Evolutionary conservation across 1,284 basidiomycete genomes (phyloP).

Genomic region (Veloboletus limbatus): DNA sequence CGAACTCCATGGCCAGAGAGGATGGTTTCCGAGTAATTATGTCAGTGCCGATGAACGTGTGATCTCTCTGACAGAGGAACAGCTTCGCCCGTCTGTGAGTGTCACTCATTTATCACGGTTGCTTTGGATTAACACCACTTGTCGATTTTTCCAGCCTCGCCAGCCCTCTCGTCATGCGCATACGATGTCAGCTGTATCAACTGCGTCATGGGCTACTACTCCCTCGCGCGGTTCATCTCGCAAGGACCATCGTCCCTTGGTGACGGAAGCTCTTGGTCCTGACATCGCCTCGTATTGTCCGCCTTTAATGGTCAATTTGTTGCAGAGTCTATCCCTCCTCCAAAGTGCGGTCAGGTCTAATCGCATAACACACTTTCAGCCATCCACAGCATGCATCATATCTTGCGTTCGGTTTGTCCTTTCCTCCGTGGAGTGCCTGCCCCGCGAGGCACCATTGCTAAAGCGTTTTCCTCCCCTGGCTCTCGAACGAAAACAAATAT

Average conservation of each 20-base stretch:
- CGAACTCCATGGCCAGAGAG: conserved; percentile 79
- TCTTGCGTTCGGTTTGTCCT: conserved; percentile 92
- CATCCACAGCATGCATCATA: conserved; percentile 86
- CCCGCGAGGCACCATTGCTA: conserved; percentile 77
- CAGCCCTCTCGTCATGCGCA: conserved; percentile 42
- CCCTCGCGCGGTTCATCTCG: conserved; percentile 36
- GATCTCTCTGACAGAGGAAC: conserved; percentile 52
- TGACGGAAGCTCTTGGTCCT: conserved; percentile 42
- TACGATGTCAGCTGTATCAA: conserved; percentile 48
- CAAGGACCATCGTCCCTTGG: conserved; percentile 45
- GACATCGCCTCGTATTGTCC: conserved; percentile 63
- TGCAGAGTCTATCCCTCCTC: conserved; percentile 83
- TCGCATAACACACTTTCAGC: conserved; percentile 79
- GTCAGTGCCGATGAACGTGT: conserved; percentile 62
- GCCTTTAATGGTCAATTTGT: conserved; percentile 71
- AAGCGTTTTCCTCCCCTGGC: conserved; percentile 65
- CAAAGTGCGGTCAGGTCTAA: conserved; percentile 80
- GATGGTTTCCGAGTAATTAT: conserved; percentile 99
- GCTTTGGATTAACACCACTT: neutral
- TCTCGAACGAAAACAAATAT: conserved; percentile 78
- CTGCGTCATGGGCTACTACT: conserved; percentile 53
- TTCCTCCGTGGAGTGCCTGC: conserved; percentile 81
- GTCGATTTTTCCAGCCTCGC: conserved; percentile 17
- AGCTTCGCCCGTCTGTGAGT: conserved; percentile 45
- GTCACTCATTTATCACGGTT: conserved; percentile 6